Percentiles rank a stretch among this genome's conserved stretches.
phyloP scores from a whole-genome alignment of 2,329 filamentous ascomycete genomes.

The Beauveria medogensis region DNA sequence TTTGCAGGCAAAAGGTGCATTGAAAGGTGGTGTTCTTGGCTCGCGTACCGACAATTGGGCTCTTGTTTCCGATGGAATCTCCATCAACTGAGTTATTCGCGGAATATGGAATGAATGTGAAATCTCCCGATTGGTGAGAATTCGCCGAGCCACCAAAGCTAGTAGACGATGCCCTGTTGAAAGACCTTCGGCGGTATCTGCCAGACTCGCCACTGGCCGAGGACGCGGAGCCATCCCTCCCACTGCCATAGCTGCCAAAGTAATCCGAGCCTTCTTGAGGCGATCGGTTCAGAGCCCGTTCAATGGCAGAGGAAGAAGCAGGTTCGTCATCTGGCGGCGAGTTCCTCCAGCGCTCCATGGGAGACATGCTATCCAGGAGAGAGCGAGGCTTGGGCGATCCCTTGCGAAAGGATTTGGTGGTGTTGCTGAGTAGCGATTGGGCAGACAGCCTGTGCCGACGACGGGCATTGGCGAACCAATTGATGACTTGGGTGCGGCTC shows the following conservation, averaged over 20 bases:
- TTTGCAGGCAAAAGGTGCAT: constrained; percentile 31
- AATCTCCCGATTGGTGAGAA: constrained; percentile 11
- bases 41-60: background rate
- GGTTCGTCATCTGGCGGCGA: constrained; percentile 39
- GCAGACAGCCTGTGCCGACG: constrained; percentile 34
- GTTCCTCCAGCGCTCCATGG: constrained; percentile 34
- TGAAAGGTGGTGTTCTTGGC: constrained; percentile 21
- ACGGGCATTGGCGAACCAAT: constrained; percentile 44
- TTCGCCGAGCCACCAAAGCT: constrained; percentile 13
- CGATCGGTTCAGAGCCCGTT: constrained; percentile 22
- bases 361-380: constrained; percentile 30
- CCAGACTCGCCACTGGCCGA: constrained; percentile 24
- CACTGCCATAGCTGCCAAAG: constrained; percentile 13
- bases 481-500: constrained; percentile 35
- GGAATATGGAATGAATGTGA: background rate
- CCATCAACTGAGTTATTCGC: constrained; percentile 11
- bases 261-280: constrained; percentile 12
- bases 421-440: constrained; percentile 19
- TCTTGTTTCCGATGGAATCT: background rate
- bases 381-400: constrained; percentile 36
- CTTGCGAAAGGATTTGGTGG: constrained; percentile 22
- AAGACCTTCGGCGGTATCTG: constrained; percentile 12
- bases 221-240: constrained; percentile 23
- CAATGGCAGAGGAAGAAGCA: constrained; percentile 30
- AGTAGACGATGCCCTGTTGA: constrained; percentile 16